Conservation (phyloP, 768 basidiomycete genomes). For the Plicaturopsis crispa region DNA sequence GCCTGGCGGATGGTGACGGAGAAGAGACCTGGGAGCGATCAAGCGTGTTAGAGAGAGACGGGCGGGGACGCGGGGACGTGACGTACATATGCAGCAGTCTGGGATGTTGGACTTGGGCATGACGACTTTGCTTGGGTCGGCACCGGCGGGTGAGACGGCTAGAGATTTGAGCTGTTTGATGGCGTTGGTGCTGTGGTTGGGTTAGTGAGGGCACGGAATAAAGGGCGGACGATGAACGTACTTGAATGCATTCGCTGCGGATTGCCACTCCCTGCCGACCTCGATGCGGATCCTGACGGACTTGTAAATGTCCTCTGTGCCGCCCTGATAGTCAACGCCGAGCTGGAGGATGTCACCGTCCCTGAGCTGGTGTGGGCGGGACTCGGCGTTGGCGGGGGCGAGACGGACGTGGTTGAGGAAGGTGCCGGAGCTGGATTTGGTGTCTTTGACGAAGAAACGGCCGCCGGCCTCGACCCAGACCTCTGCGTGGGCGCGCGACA, state of each 20-base stretch:
- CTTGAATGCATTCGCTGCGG: constrained; percentile 87
- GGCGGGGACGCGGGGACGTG: neutral
- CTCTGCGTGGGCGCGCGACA: constrained; percentile 91
- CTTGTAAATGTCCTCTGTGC: constrained; percentile 94
- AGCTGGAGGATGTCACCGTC: constrained; percentile 94
- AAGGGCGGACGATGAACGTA: constrained; percentile 4
- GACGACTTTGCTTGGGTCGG: constrained; percentile 12
- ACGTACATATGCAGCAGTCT: constrained; percentile 92
- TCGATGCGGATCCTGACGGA: constrained; percentile 95
- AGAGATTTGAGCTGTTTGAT: constrained; percentile 78
- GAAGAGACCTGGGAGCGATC: constrained; percentile 48
- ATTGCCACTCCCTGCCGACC: constrained; percentile 87
- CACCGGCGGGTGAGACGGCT: constrained; percentile 29
- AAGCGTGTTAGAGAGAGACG: constrained; percentile 2
- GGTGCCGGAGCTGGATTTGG: constrained; percentile 84
- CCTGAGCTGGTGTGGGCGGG: constrained; percentile 67
- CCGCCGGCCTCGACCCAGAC: constrained; percentile 70
- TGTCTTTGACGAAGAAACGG: constrained; percentile 85
- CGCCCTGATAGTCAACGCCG: constrained; percentile 96
- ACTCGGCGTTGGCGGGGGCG: constrained; percentile 78
- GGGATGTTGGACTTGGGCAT: constrained; percentile 41
- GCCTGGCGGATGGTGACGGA: constrained; percentile 90
- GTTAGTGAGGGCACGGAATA: neutral
- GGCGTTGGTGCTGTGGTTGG: constrained; percentile 47
- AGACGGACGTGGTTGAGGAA: constrained; percentile 93